Base-by-base conservation (phyloP, 2,329 filamentous ascomycete genomes). In the Elsinoe arachidis region DNA sequence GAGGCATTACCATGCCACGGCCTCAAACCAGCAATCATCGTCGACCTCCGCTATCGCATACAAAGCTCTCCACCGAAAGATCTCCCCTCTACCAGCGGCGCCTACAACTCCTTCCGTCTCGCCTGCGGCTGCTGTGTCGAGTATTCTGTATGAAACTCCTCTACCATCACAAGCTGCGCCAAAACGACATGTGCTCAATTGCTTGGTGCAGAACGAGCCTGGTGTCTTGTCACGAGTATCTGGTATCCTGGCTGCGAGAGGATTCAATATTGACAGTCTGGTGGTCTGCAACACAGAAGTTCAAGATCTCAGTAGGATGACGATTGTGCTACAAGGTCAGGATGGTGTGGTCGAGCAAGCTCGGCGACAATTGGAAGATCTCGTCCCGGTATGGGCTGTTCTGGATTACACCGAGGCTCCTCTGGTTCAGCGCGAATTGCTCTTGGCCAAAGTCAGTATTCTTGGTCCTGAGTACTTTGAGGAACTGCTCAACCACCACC, bases 211-310 rank as follows among this genome's bases (percentile, higher is more conserved):
- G 75, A 99, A 99, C 76, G 93, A 99, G 78, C 93, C 93, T 11
- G 93, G 93, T 76, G 93, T 99, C 58, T 80, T 99, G 59, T 97
- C 92, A 55, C 90, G 93, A 60, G 89, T 99, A 9, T 97, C 93
- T 1, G 93, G 93, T 57, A 97, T 99, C 69, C 80, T 99, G 34
- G 93, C 93, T 11, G 93, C 93, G 43, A 84, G 93, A 59, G 93
- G 93, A 63, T 99, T 99, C 84, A 99, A 99, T 78, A 99, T 99
- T 68, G 93, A 99, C 80, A 95, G 88, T 56, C 79, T 99, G 62
- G 93, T 99, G 57, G 93, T 99, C 61, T 99, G 93, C 79, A 93
- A 88, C 74, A 99, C 93, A 61, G 93, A 99, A 75, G 91, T 99
- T 23, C 88, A 92, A 66, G 93, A 99, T 68, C 80, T 99, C 55